Base-by-base conservation (phyloP, 1,284 basidiomycete species). In the Coniferiporia sulphurascens region DNA sequence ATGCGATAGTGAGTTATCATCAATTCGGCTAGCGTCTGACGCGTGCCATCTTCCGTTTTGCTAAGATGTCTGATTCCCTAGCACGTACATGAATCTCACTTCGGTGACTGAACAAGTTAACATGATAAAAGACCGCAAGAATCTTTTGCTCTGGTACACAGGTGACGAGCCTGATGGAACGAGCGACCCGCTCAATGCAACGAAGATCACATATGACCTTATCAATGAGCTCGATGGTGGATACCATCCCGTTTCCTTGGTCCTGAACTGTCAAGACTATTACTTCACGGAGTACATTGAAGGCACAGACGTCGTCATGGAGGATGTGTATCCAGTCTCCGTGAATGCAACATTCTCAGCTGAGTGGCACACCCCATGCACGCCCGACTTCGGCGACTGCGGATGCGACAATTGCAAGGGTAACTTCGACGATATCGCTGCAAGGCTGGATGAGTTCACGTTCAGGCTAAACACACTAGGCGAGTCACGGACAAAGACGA, bases 111-210 rank as follows among this genome's bases (percentile, higher is more conserved):
- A 81, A 61, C 79, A 91, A 73, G 86, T 90, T 21, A 82, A 86
- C 60, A 73, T 71, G 48, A 78, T 90, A 72, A 87, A 86, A 65
- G 76, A 78, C 36, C 79, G 85, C 4, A 76, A 82, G 0, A 89
- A 88, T 63, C 76, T 91, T 15, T 74, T 91, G 7, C 71, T 88
- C 0, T 91, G 87, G 86, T 91, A 89, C 71, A 89, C 87, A 8
- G 86, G 76, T 0, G 87, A 90, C 63, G 87, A 90, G 67, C 86
- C 86, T 0, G 88, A 91, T 65, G 89, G 88, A 41, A 78, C 81
- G 1, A 78, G 77, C 21, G 86, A 89, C 62, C 85, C 86, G 10
- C 72, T 86, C 35, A 78, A 83, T 63, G 85, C 85, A 0, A 85
- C 87, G 0, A 65, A 72, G 1, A 71, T 70, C 41, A 71, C 86